These are phyloP conservation scores for Niebla homalea DNA, from an alignment of 495 filamentous ascomycete genomes.

Conservation along the genomic window DNA sequence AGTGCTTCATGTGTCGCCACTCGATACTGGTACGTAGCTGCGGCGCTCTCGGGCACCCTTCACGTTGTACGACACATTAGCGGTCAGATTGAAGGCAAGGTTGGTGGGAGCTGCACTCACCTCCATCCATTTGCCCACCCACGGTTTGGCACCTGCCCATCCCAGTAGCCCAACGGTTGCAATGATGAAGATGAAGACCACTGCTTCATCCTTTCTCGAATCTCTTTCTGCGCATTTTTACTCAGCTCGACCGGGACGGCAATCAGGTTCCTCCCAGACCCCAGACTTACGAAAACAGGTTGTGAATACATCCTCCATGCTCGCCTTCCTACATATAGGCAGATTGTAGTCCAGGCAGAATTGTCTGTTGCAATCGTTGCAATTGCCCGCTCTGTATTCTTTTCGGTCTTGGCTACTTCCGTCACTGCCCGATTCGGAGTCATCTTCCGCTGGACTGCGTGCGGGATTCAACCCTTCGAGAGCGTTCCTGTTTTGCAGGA, in stretches of 20 bases:
- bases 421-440: background rate
- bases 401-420: conserved; percentile 19
- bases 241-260: background rate
- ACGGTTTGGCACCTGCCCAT: conserved; percentile 63
- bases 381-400: conserved; percentile 37
- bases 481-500: conserved; percentile 14
- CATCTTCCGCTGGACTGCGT: background rate
- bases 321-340: conserved; percentile 74
- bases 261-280: background rate
- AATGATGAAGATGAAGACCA: conserved; percentile 85
- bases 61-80: background rate
- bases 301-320: conserved; percentile 75
- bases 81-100: conserved; percentile 12
- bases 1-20: conserved; percentile 8
- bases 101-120: conserved; percentile 22
- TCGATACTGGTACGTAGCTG: conserved; percentile 16
- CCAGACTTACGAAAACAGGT: conserved; percentile 66
- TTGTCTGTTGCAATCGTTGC: conserved; percentile 78
- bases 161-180: conserved; percentile 69
- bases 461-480: conserved; percentile 6
- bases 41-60: conserved; percentile 13
- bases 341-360: conserved; percentile 79
- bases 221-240: conserved; percentile 49
- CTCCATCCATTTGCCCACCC: conserved; percentile 46
- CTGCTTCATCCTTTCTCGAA: conserved; percentile 74